Base-by-base conservation (phyloP, 192 early-diverging fungal species). In the Coemansia sp. region DNA sequence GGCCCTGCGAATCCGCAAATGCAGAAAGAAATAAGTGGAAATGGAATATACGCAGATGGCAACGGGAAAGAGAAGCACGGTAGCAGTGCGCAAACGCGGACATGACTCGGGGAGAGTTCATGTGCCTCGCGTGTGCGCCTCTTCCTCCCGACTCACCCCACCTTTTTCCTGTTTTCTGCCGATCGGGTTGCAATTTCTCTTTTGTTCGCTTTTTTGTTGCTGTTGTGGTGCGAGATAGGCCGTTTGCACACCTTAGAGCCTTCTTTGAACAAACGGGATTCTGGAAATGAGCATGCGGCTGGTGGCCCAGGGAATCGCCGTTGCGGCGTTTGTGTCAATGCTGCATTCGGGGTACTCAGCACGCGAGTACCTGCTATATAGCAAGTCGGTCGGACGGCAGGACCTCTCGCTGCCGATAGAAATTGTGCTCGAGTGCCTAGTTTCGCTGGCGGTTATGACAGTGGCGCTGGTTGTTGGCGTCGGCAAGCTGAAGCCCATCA, bases 321-420 rank as follows among this genome's bases (percentile, higher is more conserved):
- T 52, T 20, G 50, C 62, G 2, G 65, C 72, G 21, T 75, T 68
- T 30, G 41, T 75, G 36, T 47, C 40, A 22, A 75, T 75, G 60
- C 65, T 75, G 58, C 72, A 75, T 57, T 55, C 72, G 22, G 72
- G 72, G 20, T 75, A 68, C 65, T 53, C 65, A 8, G 72, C 72
- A 17, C 72, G 72, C 40, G 72, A 75, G 42, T 64, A 60, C 40
- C 59, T 75, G 20, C 40, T 67, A 44, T 68, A 75, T 32, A 64
- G 61, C 72, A 75, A 75, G 49, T 67, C 72, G 11, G 64, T 68
- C 38, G 72, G 65, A 17, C 39, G 72, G 26, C 65, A 68, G 57
- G 58, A 68, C 54, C 57, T 46, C 12, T 41, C 56, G 31, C 42
- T 75, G 49, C 72, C 72, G 3, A 34, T 63, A 22, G 72, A 75